Evolutionary conservation across 2,329 filamentous ascomycete species (phyloP), one percentile per base, ranked within the genome.

Genomic region (Aspergillus uvarum): DNA sequence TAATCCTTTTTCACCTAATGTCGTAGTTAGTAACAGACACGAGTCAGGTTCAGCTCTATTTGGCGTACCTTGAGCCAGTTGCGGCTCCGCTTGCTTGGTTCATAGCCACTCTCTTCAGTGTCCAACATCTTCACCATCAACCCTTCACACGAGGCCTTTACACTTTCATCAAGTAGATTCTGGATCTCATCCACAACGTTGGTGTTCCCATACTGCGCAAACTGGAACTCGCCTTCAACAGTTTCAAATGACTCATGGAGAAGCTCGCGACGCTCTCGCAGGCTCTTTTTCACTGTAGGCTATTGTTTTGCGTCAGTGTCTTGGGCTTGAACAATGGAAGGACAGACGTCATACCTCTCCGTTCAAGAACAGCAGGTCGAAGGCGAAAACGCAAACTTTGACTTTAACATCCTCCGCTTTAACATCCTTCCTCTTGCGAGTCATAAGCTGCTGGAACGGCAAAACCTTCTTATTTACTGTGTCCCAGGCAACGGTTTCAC

Each of bases 51-150:
- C 29, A 11, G n/a, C 16, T 38, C 26, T 26, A 8, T 12, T n/a
- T 42, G 53, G 64, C 73, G 70, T 81, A 90, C 89, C 83, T 99
- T 99, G 65, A 99, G 89, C 95, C 95, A 99, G 73, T 99, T 99
- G 61, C 95, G 90, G 77, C 91, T 96, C 65, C 95, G 89, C 75
- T 96, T 96, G 70, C 91, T 96, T 21, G 95, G 95, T 77, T 98
- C 94, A 73, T 99, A 99, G 68, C 91, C 91, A 67, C 91, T 96
- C 76, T 97, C 94, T 6, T 85, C 81, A 0, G 94, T 95, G 74
- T 98, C 94, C 60, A 99, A 80, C 95, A 99, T 99, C 81, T 99
- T 99, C 14, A 99, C 95, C 95, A 99, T 99, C 56, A 99, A 82
- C 11, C 95, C 95, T 80, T 99, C 95, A 72, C 95, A 99, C 0